phyloP scores from a whole-genome alignment of 352 stramenopile species.

The Blastocystis sp. region DNA sequence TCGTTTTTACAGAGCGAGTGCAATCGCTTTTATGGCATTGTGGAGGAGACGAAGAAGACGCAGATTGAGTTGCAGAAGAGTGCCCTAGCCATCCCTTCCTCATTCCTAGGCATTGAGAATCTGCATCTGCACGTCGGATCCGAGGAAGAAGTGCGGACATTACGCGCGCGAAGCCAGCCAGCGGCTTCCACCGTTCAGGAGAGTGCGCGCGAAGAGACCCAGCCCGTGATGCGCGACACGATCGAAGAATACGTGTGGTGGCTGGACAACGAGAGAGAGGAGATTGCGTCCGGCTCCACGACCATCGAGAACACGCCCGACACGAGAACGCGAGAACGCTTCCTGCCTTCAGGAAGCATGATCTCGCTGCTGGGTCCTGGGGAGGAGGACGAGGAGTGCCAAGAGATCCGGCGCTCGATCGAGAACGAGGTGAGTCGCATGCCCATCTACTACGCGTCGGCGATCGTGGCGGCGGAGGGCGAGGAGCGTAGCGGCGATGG shows the following conservation, averaged over 20 bases:
- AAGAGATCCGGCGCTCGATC: too few relatives aligned
- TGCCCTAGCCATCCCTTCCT: neutral
- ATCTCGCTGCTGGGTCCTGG: too few relatives aligned
- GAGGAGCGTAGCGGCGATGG: neutral
- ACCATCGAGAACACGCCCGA: neutral
- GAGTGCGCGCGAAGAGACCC: too few relatives aligned
- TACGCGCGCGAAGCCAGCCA: neutral
- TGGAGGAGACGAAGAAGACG: conserved; percentile 8
- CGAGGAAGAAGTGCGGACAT: neutral
- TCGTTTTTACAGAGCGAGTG: conserved; percentile 8
- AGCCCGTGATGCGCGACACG: neutral
- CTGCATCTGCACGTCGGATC: conserved; percentile 1
- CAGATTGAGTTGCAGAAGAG: conserved; percentile 35
- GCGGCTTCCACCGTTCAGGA: too few relatives aligned
- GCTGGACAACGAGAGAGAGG: conserved; percentile 8
- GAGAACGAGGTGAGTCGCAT: neutral
- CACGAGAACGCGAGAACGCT: too few relatives aligned
- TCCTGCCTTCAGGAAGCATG: too few relatives aligned
- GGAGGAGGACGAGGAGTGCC: too few relatives aligned
- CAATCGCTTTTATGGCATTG: neutral
- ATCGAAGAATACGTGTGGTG: conserved; percentile 40
- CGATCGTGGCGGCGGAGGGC: neutral
- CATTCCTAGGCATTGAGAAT: conserved; percentile 21
- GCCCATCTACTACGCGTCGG: neutral
- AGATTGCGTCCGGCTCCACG: neutral